Conservation (phyloP, 2,329 filamentous ascomycete genomes). For the Aspergillus tanneri region DNA sequence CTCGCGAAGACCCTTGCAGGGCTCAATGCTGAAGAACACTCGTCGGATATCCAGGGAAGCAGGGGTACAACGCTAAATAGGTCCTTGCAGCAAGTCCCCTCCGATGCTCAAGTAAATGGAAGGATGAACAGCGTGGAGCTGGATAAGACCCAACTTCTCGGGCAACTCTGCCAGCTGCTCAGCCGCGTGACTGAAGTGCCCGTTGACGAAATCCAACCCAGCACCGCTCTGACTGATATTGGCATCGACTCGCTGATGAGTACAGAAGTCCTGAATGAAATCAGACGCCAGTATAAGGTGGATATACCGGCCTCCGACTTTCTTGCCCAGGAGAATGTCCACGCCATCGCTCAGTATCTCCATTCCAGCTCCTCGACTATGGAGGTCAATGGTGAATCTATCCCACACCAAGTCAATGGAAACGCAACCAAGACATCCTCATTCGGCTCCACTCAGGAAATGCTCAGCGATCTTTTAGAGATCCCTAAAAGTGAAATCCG, state of each 20-base stretch:
- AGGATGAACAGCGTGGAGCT: neutral
- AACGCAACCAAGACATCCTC: too few species aligned
- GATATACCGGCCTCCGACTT: too few species aligned
- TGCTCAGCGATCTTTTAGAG: neutral
- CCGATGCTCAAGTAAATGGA: neutral
- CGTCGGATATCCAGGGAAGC: too few species aligned
- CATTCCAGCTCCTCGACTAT: neutral
- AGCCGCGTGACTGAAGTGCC: neutral
- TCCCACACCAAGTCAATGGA: too few species aligned
- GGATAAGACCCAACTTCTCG: too few species aligned
- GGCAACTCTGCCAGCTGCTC: neutral
- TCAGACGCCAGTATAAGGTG: conserved; percentile 12
- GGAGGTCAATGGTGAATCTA: neutral
- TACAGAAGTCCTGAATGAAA: conserved; percentile 20
- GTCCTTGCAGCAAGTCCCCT: neutral
- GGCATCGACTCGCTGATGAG: conserved; percentile 26
- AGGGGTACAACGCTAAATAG: too few species aligned
- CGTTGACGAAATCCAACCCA: neutral
- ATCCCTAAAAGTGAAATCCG: neutral
- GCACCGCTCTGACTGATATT: conserved; percentile 12
- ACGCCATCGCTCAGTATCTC: too few species aligned
- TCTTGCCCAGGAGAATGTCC: too few species aligned
- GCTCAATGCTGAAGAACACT: neutral
- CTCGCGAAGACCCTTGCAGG: neutral
- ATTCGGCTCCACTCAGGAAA: neutral